phyloP scores from a whole-genome alignment of 2,329 filamentous ascomycete genomes.

The Diaporthe nobilis region DNA sequence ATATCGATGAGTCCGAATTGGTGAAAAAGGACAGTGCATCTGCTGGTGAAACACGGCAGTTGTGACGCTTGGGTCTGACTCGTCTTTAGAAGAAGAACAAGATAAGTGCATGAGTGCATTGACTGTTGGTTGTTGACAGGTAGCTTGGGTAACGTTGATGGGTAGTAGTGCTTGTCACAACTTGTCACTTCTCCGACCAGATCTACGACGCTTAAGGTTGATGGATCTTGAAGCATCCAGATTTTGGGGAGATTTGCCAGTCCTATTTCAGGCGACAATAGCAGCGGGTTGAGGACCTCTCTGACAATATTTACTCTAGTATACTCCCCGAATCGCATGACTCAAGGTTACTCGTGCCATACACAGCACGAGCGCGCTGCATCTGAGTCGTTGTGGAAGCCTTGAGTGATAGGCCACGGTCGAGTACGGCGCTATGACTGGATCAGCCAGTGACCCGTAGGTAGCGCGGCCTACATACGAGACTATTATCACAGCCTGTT shows the following conservation, averaged over 20 bases:
- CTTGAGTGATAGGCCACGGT: not conserved
- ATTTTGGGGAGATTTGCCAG: not conserved
- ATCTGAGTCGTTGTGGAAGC: not conserved
- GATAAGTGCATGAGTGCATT: not conserved
- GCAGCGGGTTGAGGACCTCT: not conserved
- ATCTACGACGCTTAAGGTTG: constrained; percentile 3
- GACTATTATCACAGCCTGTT: not conserved
- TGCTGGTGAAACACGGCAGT: constrained; percentile 18
- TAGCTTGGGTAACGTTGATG: not conserved
- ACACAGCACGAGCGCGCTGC: not conserved
- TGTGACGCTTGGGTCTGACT: not conserved
- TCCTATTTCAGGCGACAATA: not conserved
- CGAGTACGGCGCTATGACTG: not conserved
- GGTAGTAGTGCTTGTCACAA: not conserved
- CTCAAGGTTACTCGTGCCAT: not conserved
- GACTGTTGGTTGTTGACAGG: not conserved
- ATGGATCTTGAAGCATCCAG: not conserved
- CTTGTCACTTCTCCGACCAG: not conserved
- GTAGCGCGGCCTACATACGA: not conserved
- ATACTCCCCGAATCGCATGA: not conserved
- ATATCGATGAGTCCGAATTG: not conserved
- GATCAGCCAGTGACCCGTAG: not conserved
- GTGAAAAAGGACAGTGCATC: not conserved
- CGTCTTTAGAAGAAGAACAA: no score
- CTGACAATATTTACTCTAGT: not conserved